Evolutionary conservation across 768 basidiomycete species (phyloP).

Genomic region (Termitomyces sp.): DNA sequence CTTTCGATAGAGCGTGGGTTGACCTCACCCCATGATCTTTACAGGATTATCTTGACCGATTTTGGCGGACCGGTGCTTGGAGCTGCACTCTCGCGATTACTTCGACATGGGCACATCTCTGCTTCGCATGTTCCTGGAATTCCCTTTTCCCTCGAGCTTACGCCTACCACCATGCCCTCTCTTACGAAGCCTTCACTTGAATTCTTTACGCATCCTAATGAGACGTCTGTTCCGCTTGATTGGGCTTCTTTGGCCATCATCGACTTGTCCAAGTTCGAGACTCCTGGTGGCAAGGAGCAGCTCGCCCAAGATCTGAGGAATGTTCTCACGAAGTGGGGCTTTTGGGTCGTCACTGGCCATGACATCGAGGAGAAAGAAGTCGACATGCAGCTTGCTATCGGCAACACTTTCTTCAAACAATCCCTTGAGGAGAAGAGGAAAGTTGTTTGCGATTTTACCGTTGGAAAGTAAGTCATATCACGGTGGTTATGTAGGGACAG

Average conservation of each 20-base stretch:
- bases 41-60: neutral
- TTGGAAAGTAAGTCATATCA: slow-evolving; percentile 25
- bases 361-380: slow-evolving; percentile 36
- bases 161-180: neutral
- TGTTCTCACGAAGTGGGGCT: slow-evolving; percentile 36
- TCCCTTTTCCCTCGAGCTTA: neutral
- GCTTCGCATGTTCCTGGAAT: neutral
- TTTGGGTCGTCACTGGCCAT: slow-evolving; percentile 36
- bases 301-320: slow-evolving; percentile 31
- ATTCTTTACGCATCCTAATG: neutral
- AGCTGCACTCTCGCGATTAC: neutral
- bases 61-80: neutral
- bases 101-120: neutral
- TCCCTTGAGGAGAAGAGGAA: slow-evolving; percentile 32
- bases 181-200: slow-evolving; percentile 7
- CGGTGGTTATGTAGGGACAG: too few species aligned
- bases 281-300: slow-evolving; percentile 24
- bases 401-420: slow-evolving; percentile 30
- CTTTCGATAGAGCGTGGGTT: neutral
- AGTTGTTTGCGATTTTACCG: slow-evolving; percentile 25
- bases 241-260: slow-evolving; percentile 34
- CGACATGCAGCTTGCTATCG: slow-evolving; percentile 29
- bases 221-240: slow-evolving; percentile 17
- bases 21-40: neutral
- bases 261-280: slow-evolving; percentile 31